Conservation (phyloP, 768 basidiomycete species). For the Russula dissimulans region DNA sequence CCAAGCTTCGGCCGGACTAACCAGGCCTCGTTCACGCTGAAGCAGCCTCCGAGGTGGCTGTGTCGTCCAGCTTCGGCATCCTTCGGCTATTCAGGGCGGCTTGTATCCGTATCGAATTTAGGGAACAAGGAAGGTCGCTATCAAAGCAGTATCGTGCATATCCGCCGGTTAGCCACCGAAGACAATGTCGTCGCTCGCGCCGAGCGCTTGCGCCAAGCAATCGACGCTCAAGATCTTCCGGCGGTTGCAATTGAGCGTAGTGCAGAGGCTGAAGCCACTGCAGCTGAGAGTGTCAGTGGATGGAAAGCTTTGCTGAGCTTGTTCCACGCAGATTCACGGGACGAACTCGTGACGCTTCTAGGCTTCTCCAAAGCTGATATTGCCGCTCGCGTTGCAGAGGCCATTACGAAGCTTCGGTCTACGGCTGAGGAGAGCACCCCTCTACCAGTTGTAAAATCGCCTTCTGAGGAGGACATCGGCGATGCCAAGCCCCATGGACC, state of each 20-base stretch:
- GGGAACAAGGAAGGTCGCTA: constrained; percentile 62
- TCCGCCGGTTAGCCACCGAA: constrained; percentile 74
- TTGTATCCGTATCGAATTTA: constrained; percentile 74
- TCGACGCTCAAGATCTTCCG: constrained; percentile 48
- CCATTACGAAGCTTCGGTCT: constrained; percentile 64
- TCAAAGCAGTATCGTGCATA: constrained; percentile 74
- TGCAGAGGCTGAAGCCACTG: constrained; percentile 22
- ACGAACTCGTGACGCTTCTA: constrained; percentile 81
- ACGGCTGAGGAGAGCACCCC: constrained; percentile 27
- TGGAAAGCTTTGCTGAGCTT: constrained; percentile 88
- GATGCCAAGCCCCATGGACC: constrained; percentile 52
- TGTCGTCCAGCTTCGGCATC: constrained; percentile 70
- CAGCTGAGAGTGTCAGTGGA: constrained; percentile 37
- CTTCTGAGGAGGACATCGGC: constrained; percentile 29
- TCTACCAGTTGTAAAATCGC: constrained; percentile 16
- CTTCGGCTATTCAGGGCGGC: constrained; percentile 88
- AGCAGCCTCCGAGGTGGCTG: constrained; percentile 96
- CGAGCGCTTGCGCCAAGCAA: constrained; percentile 50
- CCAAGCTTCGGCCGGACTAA: constrained; percentile 42
- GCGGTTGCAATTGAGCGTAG: constrained; percentile 52
- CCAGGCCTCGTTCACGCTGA: constrained; percentile 65
- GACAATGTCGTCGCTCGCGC: constrained; percentile 65
- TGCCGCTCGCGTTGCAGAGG: constrained; percentile 67
- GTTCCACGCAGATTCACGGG: constrained; percentile 81
- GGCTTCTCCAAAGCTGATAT: constrained; percentile 91